Percentiles rank a stretch among this genome's conserved stretches.
These are phyloP conservation scores for Usnea hakonensis DNA, from an alignment of 495 filamentous ascomycete genomes.

Conservation along the genomic window DNA sequence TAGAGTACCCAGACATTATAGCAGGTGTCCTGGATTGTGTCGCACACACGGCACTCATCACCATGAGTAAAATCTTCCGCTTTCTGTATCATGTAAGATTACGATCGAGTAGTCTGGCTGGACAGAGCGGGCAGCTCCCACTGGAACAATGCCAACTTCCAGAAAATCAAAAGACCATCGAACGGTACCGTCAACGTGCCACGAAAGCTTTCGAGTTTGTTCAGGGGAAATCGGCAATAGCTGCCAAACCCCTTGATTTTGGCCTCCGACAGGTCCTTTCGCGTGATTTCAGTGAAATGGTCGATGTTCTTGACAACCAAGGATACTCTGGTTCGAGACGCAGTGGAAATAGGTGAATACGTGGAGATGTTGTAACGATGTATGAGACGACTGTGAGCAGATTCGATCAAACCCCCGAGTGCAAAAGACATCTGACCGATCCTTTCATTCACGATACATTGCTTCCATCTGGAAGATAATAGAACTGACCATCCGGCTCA, in stretches of 20 bases:
- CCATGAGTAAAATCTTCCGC: neutral
- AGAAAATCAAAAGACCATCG: neutral
- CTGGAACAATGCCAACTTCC: neutral
- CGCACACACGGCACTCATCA: constrained; percentile 1
- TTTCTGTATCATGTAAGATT: neutral
- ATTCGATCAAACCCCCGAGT: neutral
- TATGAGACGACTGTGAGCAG: neutral
- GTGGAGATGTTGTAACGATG: neutral
- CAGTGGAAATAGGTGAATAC: neutral
- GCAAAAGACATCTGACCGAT: neutral
- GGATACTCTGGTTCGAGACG: neutral
- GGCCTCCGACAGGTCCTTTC: neutral
- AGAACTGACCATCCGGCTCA: neutral
- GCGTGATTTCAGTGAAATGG: neutral
- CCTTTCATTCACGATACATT: no score
- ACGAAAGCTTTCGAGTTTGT: constrained; percentile 1
- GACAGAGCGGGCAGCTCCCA: neutral
- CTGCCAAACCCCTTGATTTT: constrained; percentile 7
- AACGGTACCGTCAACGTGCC: neutral
- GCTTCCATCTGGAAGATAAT: no score
- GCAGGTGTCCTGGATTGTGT: constrained; percentile 6
- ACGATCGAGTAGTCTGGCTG: neutral
- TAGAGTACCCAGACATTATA: neutral
- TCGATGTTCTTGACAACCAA: neutral
- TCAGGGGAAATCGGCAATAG: neutral